Conservation (phyloP, 441 rosid species). For the Eruca vesicaria region DNA sequence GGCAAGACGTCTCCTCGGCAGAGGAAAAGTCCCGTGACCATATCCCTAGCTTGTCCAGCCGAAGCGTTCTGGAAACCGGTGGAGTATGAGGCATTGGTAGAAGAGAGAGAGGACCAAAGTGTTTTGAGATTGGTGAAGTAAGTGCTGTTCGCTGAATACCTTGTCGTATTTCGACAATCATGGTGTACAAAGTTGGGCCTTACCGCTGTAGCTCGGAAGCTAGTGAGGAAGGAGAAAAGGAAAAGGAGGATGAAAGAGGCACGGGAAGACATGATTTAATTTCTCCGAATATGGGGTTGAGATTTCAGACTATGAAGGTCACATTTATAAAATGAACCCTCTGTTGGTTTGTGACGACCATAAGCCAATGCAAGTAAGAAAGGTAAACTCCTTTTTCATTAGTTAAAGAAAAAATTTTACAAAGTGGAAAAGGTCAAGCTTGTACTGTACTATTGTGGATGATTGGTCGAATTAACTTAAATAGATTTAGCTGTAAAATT, state of each 20-base stretch:
- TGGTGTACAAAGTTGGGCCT: neutral
- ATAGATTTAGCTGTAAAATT: too few species aligned
- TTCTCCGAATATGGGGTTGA: neutral
- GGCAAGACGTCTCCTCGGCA: neutral
- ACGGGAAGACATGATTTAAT: neutral
- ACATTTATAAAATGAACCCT: neutral
- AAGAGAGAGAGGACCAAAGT: constrained; percentile 12
- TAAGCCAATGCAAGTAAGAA: neutral
- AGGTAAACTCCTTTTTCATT: neutral
- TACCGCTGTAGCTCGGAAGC: neutral
- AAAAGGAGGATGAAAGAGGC: neutral
- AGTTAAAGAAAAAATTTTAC: too few species aligned
- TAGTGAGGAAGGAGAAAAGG: neutral
- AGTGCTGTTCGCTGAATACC: neutral
- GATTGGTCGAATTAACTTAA: too few species aligned
- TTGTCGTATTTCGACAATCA: neutral
- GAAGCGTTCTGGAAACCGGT: constrained; percentile 1
- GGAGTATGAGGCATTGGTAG: neutral
- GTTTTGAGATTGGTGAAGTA: constrained; percentile 10
- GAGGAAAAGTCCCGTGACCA: neutral
- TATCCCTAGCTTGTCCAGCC: neutral
- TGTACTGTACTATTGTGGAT: too few species aligned
- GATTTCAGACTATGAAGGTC: neutral
- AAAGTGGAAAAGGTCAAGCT: too few species aligned
- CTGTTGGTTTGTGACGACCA: neutral